Evolutionary conservation across 2,329 filamentous ascomycete genomes (phyloP), one percentile per base, ranked within the genome.

Genomic region (Ophiostoma ulmi): DNA sequence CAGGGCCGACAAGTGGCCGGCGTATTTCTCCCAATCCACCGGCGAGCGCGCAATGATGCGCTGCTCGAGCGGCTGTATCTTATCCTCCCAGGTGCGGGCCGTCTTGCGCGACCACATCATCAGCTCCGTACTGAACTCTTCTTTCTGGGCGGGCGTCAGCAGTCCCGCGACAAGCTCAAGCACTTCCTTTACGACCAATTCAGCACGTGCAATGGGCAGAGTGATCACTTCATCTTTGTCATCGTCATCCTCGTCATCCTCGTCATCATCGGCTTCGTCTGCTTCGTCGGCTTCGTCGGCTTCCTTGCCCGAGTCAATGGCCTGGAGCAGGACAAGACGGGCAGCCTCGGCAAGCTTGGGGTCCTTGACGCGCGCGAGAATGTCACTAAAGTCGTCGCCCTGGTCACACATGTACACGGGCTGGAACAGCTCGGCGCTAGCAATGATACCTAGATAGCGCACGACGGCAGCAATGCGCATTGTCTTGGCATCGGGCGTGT

Each of bases 401-500:
- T 58, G 22, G 7, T 44, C 36, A 4, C 65, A 17, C 5, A 55
- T 4, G 55, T 71, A 71, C 11, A 69, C 68, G 10, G 70, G 70
- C 63, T 71, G 70, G 67, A 71, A 71, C 10, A 71, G 36, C 31
- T 71, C 36, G 1, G 17, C 2, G 4, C 7, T 55, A n/a, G 70
- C 44, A 4, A 22, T 22, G 4, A 63, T 5, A 17, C 36, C 70
- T 2, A 71, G 67, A 11, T 44, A 38, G 22, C 61, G 48, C 20
- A 69, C 26, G 2, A 71, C 67, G 36, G 70, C 68, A 17, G 39
- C 70, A 5, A 41, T 61, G 20, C 70, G 70, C 70, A 71, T 71
- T 20, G 38, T 52, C 70, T 71, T 71, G 22, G 70, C 70, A n/a
- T 13, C 61, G 4, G 48, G 14, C 14, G 44, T 31, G 63, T 71